phyloP scores from a whole-genome alignment of 1,139 yeast genomes.

The Wickerhamomyces sp. region DNA sequence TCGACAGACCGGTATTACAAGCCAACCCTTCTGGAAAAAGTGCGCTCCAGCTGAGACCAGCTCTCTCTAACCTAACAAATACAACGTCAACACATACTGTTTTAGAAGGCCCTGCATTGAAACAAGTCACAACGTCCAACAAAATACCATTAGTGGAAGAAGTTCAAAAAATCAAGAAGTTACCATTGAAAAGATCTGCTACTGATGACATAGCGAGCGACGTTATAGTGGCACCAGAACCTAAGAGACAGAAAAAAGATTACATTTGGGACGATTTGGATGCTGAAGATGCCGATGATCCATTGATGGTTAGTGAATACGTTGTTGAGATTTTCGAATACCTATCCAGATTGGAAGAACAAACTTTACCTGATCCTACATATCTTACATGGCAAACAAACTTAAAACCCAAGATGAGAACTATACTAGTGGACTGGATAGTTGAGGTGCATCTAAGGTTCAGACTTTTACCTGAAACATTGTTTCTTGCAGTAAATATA shows the following conservation, averaged over 20 bases:
- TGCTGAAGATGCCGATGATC: slow-evolving; percentile 77
- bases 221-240: not conserved
- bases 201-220: slow-evolving; percentile 4
- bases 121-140: slow-evolving; percentile 1
- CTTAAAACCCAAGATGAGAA: slow-evolving; percentile 79
- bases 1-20: slow-evolving; percentile 7
- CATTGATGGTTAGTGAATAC: slow-evolving; percentile 88
- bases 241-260: slow-evolving; percentile 16
- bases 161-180: slow-evolving; percentile 1
- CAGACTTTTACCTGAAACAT: slow-evolving; percentile 81
- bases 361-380: slow-evolving; percentile 69
- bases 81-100: slow-evolving; percentile 8
- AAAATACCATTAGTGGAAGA: not conserved
- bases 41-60: slow-evolving; percentile 14
- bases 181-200: slow-evolving; percentile 15
- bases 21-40: not conserved
- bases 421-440: slow-evolving; percentile 89
- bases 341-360: slow-evolving; percentile 62
- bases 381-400: slow-evolving; percentile 64
- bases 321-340: slow-evolving; percentile 79
- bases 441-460: slow-evolving; percentile 88
- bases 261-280: slow-evolving; percentile 63
- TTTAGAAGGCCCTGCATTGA: not conserved
- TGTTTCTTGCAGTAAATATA: slow-evolving; percentile 78
- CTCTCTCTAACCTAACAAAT: slow-evolving; percentile 21